Conservation (phyloP, 192 early-diverging fungal species). For the Umbelopsis sp. region DNA sequence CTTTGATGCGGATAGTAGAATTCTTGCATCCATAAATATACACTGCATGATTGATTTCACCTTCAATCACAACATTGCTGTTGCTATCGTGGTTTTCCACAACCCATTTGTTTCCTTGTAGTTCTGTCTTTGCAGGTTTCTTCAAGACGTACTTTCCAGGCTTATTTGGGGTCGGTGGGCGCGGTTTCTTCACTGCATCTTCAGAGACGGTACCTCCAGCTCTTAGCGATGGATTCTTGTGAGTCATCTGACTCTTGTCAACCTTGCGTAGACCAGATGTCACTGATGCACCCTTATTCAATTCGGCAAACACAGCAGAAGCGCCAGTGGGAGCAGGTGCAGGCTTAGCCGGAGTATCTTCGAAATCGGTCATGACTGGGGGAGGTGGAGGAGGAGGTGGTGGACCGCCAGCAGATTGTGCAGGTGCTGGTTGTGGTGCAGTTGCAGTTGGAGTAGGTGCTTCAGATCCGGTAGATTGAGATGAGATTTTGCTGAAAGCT, state of each 20-base stretch:
- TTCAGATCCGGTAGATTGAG: not conserved
- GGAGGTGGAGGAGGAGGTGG: slow-evolving; percentile 63
- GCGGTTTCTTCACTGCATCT: slow-evolving; percentile 37
- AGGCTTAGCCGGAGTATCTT: slow-evolving; percentile 22
- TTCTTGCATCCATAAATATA: slow-evolving; percentile 95
- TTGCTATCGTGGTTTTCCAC: slow-evolving; percentile 87
- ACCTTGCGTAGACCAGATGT: slow-evolving; percentile 90
- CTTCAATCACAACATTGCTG: slow-evolving; percentile 76
- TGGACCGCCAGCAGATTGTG: slow-evolving; percentile 43
- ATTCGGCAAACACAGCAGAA: slow-evolving; percentile 77
- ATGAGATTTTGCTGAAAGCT: slow-evolving; percentile 35
- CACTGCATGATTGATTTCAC: slow-evolving; percentile 83
- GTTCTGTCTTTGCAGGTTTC: slow-evolving; percentile 74
- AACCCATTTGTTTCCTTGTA: slow-evolving; percentile 93
- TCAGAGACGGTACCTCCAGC: slow-evolving; percentile 58
- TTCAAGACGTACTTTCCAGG: slow-evolving; percentile 61
- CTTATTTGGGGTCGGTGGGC: slow-evolving; percentile 56
- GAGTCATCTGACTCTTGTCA: slow-evolving; percentile 95
- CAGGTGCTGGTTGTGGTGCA: slow-evolving; percentile 42
- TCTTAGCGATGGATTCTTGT: slow-evolving; percentile 95
- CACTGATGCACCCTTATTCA: slow-evolving; percentile 79
- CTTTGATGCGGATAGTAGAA: slow-evolving; percentile 86
- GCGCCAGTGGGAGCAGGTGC: slow-evolving; percentile 42
- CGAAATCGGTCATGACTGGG: slow-evolving; percentile 24
- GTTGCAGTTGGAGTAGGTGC: slow-evolving; percentile 41